Base-by-base conservation (phyloP, 768 basidiomycete species). In the Tephrocybe rancida region DNA sequence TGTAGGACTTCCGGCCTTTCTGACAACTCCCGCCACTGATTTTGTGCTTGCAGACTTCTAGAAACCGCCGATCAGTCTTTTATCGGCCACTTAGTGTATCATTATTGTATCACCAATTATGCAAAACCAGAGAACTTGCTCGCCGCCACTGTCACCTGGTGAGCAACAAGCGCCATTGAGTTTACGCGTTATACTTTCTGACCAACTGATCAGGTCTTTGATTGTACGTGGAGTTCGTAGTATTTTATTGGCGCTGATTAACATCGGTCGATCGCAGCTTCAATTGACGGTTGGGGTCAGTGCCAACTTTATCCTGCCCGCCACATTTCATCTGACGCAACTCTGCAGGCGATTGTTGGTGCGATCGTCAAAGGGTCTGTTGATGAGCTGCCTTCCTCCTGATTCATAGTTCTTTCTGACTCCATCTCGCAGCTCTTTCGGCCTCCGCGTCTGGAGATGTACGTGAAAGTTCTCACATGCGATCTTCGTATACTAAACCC, bases 371-470 rank as follows among this genome's bases (percentile, higher is more conserved):
- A 86, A 64, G 55, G 56, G 74, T 76, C 49, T 29, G 73, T 64
- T 13, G 3, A 11, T 18, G 11, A 25, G 37, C 9, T 24, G 19
- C 26, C 47, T 25, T 16, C 29, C 22, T 24, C 27, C 5, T n/a
- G n/a, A n/a, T n/a, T n/a, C n/a, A n/a, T n/a, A n/a, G 37, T 37
- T 19, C 42, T 29, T 16, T 42, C 34, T 41, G 45, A 47, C 6
- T 11, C 21, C 25, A 24, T 21, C 27, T 18, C 53, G n/a, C 48
- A 86, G 84, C 27, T 75, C 76, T 45, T 87, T 86, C 52, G 78
- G 75, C 0, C 63, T 85, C 47, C 77, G 85, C 24, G 86, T 87
- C 19, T 88, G 83, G 81, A 67, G 85, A 68, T 87, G 86, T 87
- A 62, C 60, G 76, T 63, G 5, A 34, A 29, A 14, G 7, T 5